Percentiles rank a stretch among this genome's conserved stretches.
These are phyloP conservation scores for Colletotrichum kahawae DNA, from an alignment of 2,329 filamentous ascomycete genomes.

Conservation along the genomic window DNA sequence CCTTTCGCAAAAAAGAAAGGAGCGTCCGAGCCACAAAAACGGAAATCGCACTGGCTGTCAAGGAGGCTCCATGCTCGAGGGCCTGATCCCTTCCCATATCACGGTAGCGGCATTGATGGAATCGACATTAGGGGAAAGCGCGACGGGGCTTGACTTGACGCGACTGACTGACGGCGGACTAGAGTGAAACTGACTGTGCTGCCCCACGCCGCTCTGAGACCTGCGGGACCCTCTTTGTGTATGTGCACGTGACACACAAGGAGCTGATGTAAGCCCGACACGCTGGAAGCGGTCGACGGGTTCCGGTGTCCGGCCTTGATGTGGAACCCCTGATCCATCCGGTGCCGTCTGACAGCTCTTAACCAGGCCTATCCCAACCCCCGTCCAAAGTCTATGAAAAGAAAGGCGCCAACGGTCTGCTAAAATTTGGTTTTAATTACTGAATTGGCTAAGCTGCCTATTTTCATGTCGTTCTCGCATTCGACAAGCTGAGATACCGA, in stretches of 20 bases:
- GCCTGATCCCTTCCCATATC: conserved; percentile 2
- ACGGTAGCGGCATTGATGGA: conserved; percentile 3
- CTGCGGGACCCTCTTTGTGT: neutral
- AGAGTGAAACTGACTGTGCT: conserved; percentile 9
- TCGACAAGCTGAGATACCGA: neutral
- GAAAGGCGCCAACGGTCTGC: neutral
- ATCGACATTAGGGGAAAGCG: neutral
- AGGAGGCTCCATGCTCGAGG: conserved; percentile 18
- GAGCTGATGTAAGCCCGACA: neutral
- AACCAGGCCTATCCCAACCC: neutral
- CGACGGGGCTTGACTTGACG: conserved; percentile 2
- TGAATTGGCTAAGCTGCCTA: neutral
- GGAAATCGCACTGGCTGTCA: neutral
- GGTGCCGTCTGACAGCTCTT: neutral
- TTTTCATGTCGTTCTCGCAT: neutral
- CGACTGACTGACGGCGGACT: neutral
- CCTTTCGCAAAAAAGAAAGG: neutral
- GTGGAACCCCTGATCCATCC: neutral
- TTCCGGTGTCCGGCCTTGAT: neutral
- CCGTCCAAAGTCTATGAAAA: neutral
- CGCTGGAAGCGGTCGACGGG: neutral
- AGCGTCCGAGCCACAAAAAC: conserved; percentile 13
- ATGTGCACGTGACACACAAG: neutral
- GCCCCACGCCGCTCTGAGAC: neutral
- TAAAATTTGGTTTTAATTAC: neutral